Percentiles rank a stretch among this genome's conserved stretches.
Evolutionary conservation across 805 yeast species (phyloP).

Genomic region (Helenozyma baotianmanensis): DNA sequence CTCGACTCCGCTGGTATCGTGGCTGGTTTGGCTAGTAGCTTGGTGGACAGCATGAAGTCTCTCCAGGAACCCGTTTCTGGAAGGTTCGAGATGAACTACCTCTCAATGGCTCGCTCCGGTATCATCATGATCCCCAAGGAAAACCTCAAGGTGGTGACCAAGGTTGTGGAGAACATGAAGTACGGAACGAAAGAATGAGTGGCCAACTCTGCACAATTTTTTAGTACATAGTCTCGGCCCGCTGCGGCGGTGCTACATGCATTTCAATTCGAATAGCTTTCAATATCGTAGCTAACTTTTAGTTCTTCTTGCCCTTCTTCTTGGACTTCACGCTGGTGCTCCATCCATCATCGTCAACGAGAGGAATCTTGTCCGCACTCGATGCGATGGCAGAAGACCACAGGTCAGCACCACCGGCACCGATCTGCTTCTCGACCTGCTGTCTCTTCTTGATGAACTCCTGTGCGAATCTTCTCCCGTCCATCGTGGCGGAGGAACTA

Average conservation of each 20-base stretch:
- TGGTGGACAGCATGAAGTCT: constrained; percentile 30
- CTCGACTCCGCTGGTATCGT: constrained; percentile 62
- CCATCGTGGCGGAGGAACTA: constrained; percentile 83
- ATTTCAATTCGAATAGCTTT: too few relatives aligned
- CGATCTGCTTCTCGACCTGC: constrained; percentile 57
- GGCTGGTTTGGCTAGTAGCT: constrained; percentile 54
- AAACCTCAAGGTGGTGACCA: constrained; percentile 31
- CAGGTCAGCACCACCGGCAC: constrained; percentile 41
- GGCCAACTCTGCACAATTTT: too few relatives aligned
- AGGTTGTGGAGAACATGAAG: constrained; percentile 7
- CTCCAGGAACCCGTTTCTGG: constrained; percentile 12
- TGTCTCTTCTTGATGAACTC: constrained; percentile 81
- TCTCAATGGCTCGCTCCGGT: constrained; percentile 58
- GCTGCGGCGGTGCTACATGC: too few relatives aligned
- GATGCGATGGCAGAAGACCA: constrained; percentile 70
- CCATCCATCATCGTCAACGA: constrained; percentile 46
- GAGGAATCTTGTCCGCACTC: constrained; percentile 33
- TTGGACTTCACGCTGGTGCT: constrained; percentile 37
- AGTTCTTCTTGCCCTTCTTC: constrained; percentile 33
- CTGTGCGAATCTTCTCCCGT: constrained; percentile 88
- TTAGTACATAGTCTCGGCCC: too few relatives aligned
- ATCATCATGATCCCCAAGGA: constrained; percentile 57
- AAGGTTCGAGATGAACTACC: constrained; percentile 49
- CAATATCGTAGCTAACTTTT: too few relatives aligned
- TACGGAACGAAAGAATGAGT: background rate